Evolutionary conservation across 2,329 filamentous ascomycete genomes (phyloP).

Genomic region (Domatiomyces catenatus): DNA sequence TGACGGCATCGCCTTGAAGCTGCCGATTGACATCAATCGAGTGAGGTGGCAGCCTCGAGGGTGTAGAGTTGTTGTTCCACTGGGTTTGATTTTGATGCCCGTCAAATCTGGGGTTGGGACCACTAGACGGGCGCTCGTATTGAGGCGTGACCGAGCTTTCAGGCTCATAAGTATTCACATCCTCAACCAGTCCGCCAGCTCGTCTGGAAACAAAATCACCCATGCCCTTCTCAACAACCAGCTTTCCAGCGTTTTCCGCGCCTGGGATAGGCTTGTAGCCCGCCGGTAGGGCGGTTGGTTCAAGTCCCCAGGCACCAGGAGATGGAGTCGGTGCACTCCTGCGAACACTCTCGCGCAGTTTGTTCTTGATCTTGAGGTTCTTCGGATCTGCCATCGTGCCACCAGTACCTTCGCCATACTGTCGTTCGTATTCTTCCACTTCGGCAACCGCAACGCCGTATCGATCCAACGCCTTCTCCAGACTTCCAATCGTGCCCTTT

Average conservation of each 20-base stretch:
- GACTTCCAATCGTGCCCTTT: conserved; percentile 17
- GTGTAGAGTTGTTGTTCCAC: conserved; percentile 1
- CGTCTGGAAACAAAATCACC: neutral
- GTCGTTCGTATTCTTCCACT: conserved; percentile 14
- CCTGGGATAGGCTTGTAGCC: conserved; percentile 11
- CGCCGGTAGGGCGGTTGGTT: conserved; percentile 10
- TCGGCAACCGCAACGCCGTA: conserved; percentile 17
- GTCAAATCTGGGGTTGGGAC: neutral
- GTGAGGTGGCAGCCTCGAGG: neutral
- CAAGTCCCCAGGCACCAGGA: conserved; percentile 8
- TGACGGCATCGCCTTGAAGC: conserved; percentile 1
- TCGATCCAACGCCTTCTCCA: conserved; percentile 15
- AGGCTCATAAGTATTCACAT: neutral
- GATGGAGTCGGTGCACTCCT: conserved; percentile 1
- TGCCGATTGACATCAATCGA: neutral
- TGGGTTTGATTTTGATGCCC: neutral
- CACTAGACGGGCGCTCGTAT: conserved; percentile 1
- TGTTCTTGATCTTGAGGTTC: conserved; percentile 16
- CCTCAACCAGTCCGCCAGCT: conserved; percentile 3
- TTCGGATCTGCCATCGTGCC: conserved; percentile 17
- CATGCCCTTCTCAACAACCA: neutral
- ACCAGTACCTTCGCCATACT: conserved; percentile 13
- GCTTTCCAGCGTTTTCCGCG: conserved; percentile 4
- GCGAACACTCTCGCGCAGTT: conserved; percentile 7
- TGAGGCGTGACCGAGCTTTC: neutral